Conservation (phyloP, 2,329 filamentous ascomycete genomes). For the Knufia petricola region DNA sequence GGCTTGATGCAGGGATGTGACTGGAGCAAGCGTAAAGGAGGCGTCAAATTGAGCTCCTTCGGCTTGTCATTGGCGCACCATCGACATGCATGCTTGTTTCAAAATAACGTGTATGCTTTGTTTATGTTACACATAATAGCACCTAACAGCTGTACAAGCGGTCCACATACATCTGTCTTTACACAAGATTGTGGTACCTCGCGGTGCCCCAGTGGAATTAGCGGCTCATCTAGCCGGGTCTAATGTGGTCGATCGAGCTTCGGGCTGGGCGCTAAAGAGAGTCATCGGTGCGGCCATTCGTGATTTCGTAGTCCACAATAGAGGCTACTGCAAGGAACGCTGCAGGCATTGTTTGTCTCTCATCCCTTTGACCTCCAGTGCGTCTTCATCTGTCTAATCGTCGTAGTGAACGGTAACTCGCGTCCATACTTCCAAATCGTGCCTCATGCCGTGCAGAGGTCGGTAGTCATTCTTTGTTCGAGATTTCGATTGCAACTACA, state of each 20-base stretch:
- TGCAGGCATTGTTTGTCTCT: not conserved
- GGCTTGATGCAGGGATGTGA: not conserved
- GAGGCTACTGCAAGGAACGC: slow-evolving; percentile 3
- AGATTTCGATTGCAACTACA: not conserved
- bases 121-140: no score
- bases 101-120: no score
- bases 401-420: not conserved
- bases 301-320: not conserved
- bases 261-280: not conserved
- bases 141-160: no score
- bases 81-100: no score
- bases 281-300: not conserved
- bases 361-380: not conserved
- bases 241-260: not conserved
- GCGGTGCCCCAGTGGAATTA: not conserved
- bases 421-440: slow-evolving; percentile 1
- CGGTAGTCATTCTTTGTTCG: slow-evolving; percentile 6
- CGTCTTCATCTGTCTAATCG: not conserved
- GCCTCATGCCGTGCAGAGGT: slow-evolving; percentile 3
- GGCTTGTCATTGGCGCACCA: not conserved
- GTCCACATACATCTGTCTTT: no score
- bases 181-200: not conserved
- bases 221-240: not conserved
- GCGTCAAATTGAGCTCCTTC: not conserved
- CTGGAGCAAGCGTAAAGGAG: slow-evolving; percentile 3